phyloP scores from a whole-genome alignment of 2,329 filamentous ascomycete genomes.

The Beauveria sp. region DNA sequence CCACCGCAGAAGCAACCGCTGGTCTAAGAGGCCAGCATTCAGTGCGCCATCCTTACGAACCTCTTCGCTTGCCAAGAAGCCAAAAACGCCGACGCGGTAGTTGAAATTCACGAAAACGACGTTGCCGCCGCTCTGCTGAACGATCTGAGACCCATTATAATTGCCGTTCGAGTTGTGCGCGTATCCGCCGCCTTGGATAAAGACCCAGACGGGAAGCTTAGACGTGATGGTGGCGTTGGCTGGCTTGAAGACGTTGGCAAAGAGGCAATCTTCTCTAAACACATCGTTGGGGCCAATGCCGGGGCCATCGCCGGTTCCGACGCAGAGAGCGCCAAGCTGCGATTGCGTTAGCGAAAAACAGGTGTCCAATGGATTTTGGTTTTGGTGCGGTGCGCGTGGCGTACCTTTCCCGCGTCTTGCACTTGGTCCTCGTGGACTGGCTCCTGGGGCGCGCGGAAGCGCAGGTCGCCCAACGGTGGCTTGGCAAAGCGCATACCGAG shows the following conservation, averaged over 20 bases:
- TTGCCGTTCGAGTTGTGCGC: constrained; percentile 40
- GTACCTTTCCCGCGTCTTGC: constrained; percentile 30
- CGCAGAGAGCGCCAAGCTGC: constrained; percentile 39
- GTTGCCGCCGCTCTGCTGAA: constrained; percentile 34
- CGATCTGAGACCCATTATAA: constrained; percentile 41
- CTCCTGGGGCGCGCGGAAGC: constrained; percentile 42
- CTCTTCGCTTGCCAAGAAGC: constrained; percentile 52
- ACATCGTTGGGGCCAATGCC: constrained; percentile 18
- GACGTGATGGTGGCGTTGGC: constrained; percentile 19
- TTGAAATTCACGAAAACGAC: constrained; percentile 55
- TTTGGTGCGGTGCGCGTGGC: constrained; percentile 8
- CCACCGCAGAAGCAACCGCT: constrained; percentile 54
- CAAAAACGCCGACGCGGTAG: constrained; percentile 55
- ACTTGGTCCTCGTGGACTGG: constrained; percentile 27
- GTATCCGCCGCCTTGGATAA: constrained; percentile 40
- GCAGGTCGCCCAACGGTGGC: constrained; percentile 40
- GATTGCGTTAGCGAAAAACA: background rate
- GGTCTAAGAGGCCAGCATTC: constrained; percentile 58
- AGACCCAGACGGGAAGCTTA: constrained; percentile 33
- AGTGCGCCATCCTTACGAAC: constrained; percentile 48
- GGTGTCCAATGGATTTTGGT: no score
- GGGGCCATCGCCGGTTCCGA: constrained; percentile 25
- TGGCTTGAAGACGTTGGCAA: constrained; percentile 42
- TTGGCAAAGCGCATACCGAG: constrained; percentile 44
- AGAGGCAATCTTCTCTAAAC: constrained; percentile 39